Percentiles rank a stretch among this genome's conserved stretches.
Evolutionary conservation across 208 protist genomes (phyloP).

Genomic region (Leishmania braziliensis): DNA sequence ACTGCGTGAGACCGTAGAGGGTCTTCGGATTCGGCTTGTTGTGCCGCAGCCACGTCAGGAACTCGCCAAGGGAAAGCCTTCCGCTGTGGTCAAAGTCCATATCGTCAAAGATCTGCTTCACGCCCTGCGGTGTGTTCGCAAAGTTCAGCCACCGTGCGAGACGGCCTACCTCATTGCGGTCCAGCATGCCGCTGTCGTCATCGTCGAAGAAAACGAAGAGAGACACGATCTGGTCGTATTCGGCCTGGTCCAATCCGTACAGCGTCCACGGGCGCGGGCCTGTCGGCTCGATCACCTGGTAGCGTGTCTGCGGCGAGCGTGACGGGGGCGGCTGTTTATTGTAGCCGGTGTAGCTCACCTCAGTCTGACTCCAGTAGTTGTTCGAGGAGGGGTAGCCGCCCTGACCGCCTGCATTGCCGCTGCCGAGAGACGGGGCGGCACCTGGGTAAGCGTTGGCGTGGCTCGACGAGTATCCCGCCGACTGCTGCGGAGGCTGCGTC

Average conservation of each 20-base stretch:
- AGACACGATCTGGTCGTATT: slow-evolving; percentile 85
- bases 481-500: not conserved
- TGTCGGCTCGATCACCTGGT: slow-evolving; percentile 49
- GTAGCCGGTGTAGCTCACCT: slow-evolving; percentile 4
- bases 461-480: not conserved
- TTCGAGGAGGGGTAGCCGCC: not conserved
- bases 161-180: slow-evolving; percentile 54
- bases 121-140: slow-evolving; percentile 54
- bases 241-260: slow-evolving; percentile 65
- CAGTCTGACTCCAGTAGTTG: slow-evolving; percentile 3
- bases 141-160: slow-evolving; percentile 88
- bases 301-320: slow-evolving; percentile 21
- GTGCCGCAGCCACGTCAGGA: slow-evolving; percentile 71
- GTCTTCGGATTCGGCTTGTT: slow-evolving; percentile 77
- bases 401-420: not conserved
- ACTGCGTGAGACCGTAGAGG: slow-evolving; percentile 76
- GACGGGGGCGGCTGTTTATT: not conserved
- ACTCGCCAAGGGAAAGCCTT: slow-evolving; percentile 65
- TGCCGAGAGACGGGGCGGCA: slow-evolving; percentile 2
- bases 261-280: slow-evolving; percentile 51
- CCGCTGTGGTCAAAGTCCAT: slow-evolving; percentile 76
- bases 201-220: slow-evolving; percentile 87
- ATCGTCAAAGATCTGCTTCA: slow-evolving; percentile 76
- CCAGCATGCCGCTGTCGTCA: slow-evolving; percentile 65
- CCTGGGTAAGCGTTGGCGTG: not conserved